Conservation (phyloP, 202 grass and related monocot genomes). For the Zoysia matrella region DNA sequence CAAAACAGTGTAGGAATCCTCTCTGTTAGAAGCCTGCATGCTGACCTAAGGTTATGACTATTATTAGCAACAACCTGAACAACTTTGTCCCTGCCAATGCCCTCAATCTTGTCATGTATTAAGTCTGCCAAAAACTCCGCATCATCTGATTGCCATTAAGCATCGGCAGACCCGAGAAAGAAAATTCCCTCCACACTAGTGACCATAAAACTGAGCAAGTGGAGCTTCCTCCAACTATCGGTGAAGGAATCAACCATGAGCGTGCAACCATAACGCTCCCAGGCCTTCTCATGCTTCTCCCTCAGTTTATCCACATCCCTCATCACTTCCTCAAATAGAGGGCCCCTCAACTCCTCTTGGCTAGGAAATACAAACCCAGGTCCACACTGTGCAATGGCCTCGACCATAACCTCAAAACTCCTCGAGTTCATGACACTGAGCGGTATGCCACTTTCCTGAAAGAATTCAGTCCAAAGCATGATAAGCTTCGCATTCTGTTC, state of each 20-base stretch:
- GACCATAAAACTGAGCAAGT: conserved; percentile 28
- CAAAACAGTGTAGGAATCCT: conserved; percentile 23
- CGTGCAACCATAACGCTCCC: neutral
- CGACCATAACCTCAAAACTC: neutral
- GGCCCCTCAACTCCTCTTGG: neutral
- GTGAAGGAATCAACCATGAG: conserved; percentile 20
- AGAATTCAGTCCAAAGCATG: neutral
- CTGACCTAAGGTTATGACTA: neutral
- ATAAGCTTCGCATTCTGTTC: neutral
- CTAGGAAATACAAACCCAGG: neutral
- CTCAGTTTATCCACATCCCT: neutral
- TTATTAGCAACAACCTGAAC: conserved; percentile 18
- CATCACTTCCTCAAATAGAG: neutral
- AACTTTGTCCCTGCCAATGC: conserved; percentile 1
- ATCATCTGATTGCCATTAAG: neutral
- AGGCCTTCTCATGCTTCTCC: conserved; percentile 14
- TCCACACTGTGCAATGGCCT: neutral
- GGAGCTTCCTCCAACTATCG: neutral
- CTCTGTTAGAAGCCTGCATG: conserved; percentile 13
- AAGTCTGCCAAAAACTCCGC: neutral
- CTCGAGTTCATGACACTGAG: neutral
- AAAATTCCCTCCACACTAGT: conserved; percentile 22
- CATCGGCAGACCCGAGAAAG: conserved; percentile 10
- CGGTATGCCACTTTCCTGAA: neutral
- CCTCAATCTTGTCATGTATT: neutral